Evolutionary conservation across 2,329 filamentous ascomycete genomes (phyloP).

Genomic region (Polytolypa hystricis): DNA sequence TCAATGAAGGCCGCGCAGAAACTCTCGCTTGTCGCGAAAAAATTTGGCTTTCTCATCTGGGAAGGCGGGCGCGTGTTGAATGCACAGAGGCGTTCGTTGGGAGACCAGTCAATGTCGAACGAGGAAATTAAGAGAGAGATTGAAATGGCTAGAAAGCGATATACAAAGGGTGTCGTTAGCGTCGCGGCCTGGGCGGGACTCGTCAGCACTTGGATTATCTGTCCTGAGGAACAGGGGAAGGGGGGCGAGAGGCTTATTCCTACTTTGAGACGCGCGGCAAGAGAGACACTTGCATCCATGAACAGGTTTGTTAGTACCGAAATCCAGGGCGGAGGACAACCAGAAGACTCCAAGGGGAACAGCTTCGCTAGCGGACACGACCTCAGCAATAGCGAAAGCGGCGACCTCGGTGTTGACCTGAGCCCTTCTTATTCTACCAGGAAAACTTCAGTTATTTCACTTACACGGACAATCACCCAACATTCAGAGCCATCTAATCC

Average conservation of each 20-base stretch:
- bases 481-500: slow-evolving; percentile 23
- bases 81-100: slow-evolving; percentile 22
- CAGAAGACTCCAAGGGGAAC: slow-evolving; percentile 1
- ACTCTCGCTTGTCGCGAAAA: slow-evolving; percentile 25
- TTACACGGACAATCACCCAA: slow-evolving; percentile 30
- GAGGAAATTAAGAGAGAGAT: slow-evolving; percentile 23
- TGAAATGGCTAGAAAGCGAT: slow-evolving; percentile 27
- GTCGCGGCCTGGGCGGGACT: slow-evolving; percentile 29
- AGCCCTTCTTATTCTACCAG: slow-evolving; percentile 12
- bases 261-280: slow-evolving; percentile 30
- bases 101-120: slow-evolving; percentile 18
- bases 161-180: slow-evolving; percentile 28
- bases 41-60: slow-evolving; percentile 30
- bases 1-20: slow-evolving; percentile 41
- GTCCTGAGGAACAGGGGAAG: slow-evolving; percentile 24
- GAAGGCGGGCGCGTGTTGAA: slow-evolving; percentile 31
- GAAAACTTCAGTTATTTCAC: slow-evolving; percentile 32
- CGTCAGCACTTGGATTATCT: slow-evolving; percentile 29
- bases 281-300: slow-evolving; percentile 29
- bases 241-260: slow-evolving; percentile 33
- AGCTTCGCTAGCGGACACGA: slow-evolving; percentile 9
- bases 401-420: slow-evolving; percentile 12
- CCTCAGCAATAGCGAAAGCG: slow-evolving; percentile 8
- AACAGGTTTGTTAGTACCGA: slow-evolving; percentile 31
- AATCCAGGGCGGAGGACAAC: slow-evolving; percentile 23